phyloP scores from a whole-genome alignment of 1,284 basidiomycete species.

The Rhodotorula sp. region DNA sequence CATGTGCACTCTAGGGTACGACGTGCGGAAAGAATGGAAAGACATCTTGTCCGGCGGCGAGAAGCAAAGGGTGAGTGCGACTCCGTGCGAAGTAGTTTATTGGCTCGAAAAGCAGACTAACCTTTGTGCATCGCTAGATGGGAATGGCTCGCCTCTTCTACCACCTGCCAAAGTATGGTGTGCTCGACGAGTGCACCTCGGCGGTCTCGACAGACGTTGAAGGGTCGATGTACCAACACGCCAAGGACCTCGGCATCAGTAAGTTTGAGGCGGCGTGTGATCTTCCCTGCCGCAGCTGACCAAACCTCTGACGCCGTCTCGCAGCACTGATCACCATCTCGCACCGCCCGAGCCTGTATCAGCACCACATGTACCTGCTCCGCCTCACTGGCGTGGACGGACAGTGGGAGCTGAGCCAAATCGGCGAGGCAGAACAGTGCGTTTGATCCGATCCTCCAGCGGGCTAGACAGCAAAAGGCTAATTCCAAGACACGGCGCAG shows the following conservation, averaged over 20 bases:
- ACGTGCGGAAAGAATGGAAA: slow-evolving; percentile 90
- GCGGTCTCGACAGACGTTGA: slow-evolving; percentile 96
- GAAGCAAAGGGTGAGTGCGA: slow-evolving; percentile 72
- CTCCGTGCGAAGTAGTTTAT: no score
- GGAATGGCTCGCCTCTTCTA: slow-evolving; percentile 79
- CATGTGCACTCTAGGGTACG: slow-evolving; percentile 56
- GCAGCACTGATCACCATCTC: slow-evolving; percentile 81
- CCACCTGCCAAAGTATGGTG: slow-evolving; percentile 63
- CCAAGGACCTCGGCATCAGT: slow-evolving; percentile 84
- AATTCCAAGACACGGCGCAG: slow-evolving; percentile 44
- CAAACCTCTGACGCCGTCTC: background rate
- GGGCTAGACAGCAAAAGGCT: background rate
- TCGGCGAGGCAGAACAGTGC: slow-evolving; percentile 66
- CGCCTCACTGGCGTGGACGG: slow-evolving; percentile 65
- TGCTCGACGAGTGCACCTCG: slow-evolving; percentile 79
- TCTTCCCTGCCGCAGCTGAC: background rate
- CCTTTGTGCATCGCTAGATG: slow-evolving; percentile 59
- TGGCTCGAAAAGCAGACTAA: slow-evolving; percentile 5
- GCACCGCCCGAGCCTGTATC: slow-evolving; percentile 72
- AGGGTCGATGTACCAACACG: slow-evolving; percentile 91
- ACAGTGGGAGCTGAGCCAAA: slow-evolving; percentile 66
- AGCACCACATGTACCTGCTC: slow-evolving; percentile 77
- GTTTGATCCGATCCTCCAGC: background rate
- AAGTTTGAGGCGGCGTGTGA: slow-evolving; percentile 18
- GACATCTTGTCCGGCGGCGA: slow-evolving; percentile 88